Base-by-base conservation (phyloP, 75 land plant genomes). In the Ceratopteris richardii region DNA sequence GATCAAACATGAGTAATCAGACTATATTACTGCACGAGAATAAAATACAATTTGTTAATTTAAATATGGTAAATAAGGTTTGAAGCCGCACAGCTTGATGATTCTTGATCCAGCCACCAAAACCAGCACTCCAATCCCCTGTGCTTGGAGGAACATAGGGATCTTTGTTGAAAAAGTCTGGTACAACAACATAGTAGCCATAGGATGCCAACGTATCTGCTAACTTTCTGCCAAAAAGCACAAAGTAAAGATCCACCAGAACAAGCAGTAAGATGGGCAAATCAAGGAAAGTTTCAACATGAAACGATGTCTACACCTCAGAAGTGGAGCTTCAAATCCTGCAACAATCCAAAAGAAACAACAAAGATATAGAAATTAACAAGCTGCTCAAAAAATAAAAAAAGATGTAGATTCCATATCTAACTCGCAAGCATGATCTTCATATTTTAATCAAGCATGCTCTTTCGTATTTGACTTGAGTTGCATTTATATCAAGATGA, bases 201-300 rank as follows among this genome's bases (percentile, higher is more conserved):
- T 56, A 28, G 1, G 51, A 61, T 16, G 74, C 77, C 16, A 64
- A 58, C 40, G 63, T 74, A 46, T 74, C 77, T 43, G 77, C 77
- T 13, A 74, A 57, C 62, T 74, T 74, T 27, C 74, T 58, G 60
- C 31, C 9, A 14, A 18, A 57, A 48, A 13, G 33, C 25, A 33
- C 44, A 30, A 57, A n/a, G 4, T 46, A 46, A n/a, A n/a, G 12
- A 40, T 9, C n/a, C 4, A n/a, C 14, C 48, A 46, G n/a, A 46
- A 46, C n/a, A 17, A 5, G 1, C 17, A 4, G 17, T 17, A 20
- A 46, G n/a, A 46, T 5, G 48, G 5, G 4, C 1, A n/a, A n/a
- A 5, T 5, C 5, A 20, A 14, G 21, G 48, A 46, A 46, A 3
- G 48, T 46, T 46, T 2, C 5, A 4, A 14, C 21, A 20, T 46